Evolutionary conservation across 1,284 basidiomycete genomes (phyloP), one percentile per base, ranked within the genome.

Genomic region (Crucibulum parvulum): DNA sequence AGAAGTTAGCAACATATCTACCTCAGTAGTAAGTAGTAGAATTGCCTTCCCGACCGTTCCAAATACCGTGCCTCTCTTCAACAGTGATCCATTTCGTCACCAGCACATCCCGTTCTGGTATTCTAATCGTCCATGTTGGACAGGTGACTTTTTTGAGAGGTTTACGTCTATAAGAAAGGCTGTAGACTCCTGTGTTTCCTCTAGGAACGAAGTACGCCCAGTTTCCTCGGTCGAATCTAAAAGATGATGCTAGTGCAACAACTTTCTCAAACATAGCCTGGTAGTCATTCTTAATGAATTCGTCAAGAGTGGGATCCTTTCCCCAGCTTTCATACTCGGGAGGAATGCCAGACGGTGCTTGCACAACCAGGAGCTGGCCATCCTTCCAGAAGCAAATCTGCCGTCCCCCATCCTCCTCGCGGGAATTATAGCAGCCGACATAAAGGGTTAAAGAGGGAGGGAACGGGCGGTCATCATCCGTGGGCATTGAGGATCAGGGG

Each of bases 191-290:
- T 66, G 35, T 74, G 15, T 18, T 15, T 45, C 18, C 41, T 65
- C 45, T 73, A 68, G 68, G 65, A 24, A 79, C 64, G 7, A 84
- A 68, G 67, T 84, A 74, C 31, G 75, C 81, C 80, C 80, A 84
- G 56, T 81, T 84, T 7, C 75, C 72, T 58, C 71, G 69, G 4
- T 76, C 75, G 47, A 85, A 78, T 8, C 78, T 72, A 51, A 85
- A 74, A 3, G 65, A 69, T 35, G 71, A 3, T 64, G 55, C 31
- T 45, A 56, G 18, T 65, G 56, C 11, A 31, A 38, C 15, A 11
- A 53, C 34, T 38, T 45, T 45, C 10, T 45, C 41, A 45, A 45
- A 13, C 41, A 45, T 45, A 13, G 15, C 31, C 7, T 53, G 15
- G 31, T 38, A 38, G n/a, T 53, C 16, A n/a, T 18, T 35, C 36